Percentiles rank a stretch among this genome's conserved stretches.
Conservation (phyloP, 371 early-diverging fungal genomes). For the Rhizopus stolonifer region DNA sequence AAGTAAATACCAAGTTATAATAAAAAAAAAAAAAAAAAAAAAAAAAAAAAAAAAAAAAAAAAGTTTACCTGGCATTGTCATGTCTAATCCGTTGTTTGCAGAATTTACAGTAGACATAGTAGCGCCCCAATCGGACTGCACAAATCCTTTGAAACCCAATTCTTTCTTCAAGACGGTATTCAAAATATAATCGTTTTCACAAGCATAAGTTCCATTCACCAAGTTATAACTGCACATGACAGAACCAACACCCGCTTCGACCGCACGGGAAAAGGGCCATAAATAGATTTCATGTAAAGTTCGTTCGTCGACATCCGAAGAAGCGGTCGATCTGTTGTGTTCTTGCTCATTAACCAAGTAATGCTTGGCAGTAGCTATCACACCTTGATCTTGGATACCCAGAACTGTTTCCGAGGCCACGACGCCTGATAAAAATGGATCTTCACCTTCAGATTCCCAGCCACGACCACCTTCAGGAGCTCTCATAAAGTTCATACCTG, state of each 20-base stretch:
- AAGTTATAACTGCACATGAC: constrained; percentile 60
- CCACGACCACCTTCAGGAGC: constrained; percentile 50
- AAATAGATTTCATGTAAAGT: constrained; percentile 57
- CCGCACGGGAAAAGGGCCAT: constrained; percentile 48
- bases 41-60: not conserved
- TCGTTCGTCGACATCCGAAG: constrained; percentile 41
- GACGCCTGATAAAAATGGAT: constrained; percentile 56
- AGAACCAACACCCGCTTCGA: constrained; percentile 52
- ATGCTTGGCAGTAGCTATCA: constrained; percentile 56
- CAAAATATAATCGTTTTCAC: constrained; percentile 42
- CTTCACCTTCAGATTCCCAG: constrained; percentile 63
- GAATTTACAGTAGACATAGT: constrained; percentile 26
- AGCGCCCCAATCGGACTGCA: constrained; percentile 36
- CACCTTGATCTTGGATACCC: constrained; percentile 39
- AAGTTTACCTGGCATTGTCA: not conserved
- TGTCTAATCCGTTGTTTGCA: constrained; percentile 41
- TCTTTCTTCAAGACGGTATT: constrained; percentile 41
- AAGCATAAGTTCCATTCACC: constrained; percentile 45
- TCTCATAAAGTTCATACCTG: constrained; percentile 49
- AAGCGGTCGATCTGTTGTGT: constrained; percentile 14
- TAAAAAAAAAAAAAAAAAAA: no score
- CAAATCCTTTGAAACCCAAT: constrained; percentile 44
- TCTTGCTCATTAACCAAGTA: constrained; percentile 51
- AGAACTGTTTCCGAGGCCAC: constrained; percentile 27
- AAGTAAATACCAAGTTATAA: not conserved